phyloP scores from a whole-genome alignment of 345 rosid genomes.

The Viola odorata region DNA sequence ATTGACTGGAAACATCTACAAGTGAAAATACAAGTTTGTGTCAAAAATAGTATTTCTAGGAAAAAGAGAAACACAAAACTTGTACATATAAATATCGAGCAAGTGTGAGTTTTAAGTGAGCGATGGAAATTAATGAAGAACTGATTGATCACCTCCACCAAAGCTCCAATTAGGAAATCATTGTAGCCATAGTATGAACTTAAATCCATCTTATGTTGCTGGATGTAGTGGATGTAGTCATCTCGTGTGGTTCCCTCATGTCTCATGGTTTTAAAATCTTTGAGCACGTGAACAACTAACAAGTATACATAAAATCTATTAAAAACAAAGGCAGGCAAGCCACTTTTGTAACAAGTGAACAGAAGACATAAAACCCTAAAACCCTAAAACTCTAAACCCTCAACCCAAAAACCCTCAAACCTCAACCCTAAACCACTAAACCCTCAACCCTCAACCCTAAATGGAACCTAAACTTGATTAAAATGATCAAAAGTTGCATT shows the following conservation, averaged over 20 bases:
- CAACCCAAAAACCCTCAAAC: not conserved
- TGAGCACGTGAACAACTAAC: conserved; percentile 75
- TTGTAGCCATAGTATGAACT: conserved; percentile 86
- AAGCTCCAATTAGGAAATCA: conserved; percentile 66
- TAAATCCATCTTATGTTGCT: conserved; percentile 69
- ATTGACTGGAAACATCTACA: conserved; percentile 89
- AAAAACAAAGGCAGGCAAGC: not conserved
- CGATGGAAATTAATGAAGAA: not conserved
- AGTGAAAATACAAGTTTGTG: conserved; percentile 16
- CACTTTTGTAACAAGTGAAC: conserved; percentile 4
- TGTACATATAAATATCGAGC: not conserved
- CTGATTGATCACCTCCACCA: conserved; percentile 58
- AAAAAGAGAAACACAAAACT: not conserved
- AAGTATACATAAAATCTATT: conserved; percentile 6
- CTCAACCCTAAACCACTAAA: not conserved
- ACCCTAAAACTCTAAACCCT: not conserved
- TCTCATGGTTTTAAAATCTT: conserved; percentile 60
- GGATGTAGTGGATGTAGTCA: conserved; percentile 54
- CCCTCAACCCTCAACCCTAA: not conserved
- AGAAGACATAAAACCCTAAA: not conserved
- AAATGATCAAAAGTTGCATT: no score
- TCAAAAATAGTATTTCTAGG: not conserved
- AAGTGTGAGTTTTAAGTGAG: not conserved
- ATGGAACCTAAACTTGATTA: not conserved
- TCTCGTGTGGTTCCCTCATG: conserved; percentile 63